Percentiles rank a stretch among this genome's conserved stretches.
These are phyloP conservation scores for Kluyveromyces lactis DNA, from an alignment of 805 yeast species.

Conservation along the genomic window DNA sequence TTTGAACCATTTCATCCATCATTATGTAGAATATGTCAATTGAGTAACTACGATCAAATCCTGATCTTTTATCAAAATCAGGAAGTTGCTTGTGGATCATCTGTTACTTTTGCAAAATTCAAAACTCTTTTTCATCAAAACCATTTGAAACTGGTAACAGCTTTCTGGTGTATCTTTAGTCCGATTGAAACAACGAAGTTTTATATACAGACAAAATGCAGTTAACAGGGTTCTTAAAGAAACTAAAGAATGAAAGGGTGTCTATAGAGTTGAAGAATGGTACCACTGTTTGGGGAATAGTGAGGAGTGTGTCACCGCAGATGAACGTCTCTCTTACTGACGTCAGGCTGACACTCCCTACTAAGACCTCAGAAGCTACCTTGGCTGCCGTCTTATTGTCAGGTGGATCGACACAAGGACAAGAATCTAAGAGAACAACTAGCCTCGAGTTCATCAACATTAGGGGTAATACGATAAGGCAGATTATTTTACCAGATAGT, in stretches of 20 bases:
- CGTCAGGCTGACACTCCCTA: constrained; percentile 61
- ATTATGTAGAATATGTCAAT: too few species aligned
- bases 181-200: too few species aligned
- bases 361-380: constrained; percentile 13
- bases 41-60: too few species aligned
- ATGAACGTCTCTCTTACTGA: constrained; percentile 83
- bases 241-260: constrained; percentile 75
- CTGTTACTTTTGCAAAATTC: too few species aligned
- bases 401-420: constrained; percentile 9
- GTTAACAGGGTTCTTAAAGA: constrained; percentile 57
- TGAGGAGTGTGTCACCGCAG: constrained; percentile 77
- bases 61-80: too few species aligned
- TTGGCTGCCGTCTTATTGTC: constrained; percentile 20
- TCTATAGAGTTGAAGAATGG: constrained; percentile 91
- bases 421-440: constrained; percentile 49
- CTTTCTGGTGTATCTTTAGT: too few species aligned
- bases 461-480: constrained; percentile 83
- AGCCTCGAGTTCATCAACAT: constrained; percentile 68
- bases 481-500: constrained; percentile 78
- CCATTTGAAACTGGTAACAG: too few species aligned
- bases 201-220: constrained; percentile 17
- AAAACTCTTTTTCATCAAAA: too few species aligned
- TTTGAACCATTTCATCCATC: too few species aligned
- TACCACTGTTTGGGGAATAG: constrained; percentile 73
- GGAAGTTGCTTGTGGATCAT: too few species aligned